Evolutionary conservation across 202 grass and related monocot genomes (phyloP).

Genomic region (Alloteropsis angusta): DNA sequence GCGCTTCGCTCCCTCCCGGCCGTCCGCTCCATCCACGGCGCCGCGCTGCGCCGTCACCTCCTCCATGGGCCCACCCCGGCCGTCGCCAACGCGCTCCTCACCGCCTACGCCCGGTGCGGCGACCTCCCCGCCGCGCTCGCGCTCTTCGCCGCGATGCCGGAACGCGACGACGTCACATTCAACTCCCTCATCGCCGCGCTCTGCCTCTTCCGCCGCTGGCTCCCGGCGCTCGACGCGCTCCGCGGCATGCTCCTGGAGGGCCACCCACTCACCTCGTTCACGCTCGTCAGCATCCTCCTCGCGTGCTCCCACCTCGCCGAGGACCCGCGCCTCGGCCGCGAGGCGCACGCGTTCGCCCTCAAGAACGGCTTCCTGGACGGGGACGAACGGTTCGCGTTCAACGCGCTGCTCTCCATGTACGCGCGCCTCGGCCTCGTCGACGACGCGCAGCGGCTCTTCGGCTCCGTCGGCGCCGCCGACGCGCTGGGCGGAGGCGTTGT

Average conservation of each 20-base stretch:
- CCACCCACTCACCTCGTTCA: constrained; percentile 57
- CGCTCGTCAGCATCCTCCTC: constrained; percentile 62
- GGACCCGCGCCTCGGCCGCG: constrained; percentile 44
- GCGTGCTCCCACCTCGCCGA: constrained; percentile 64
- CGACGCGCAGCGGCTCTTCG: constrained; percentile 45
- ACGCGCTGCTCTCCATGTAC: constrained; percentile 84
- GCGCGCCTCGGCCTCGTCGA: constrained; percentile 54
- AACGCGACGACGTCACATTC: constrained; percentile 54
- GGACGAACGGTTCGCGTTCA: constrained; percentile 51
- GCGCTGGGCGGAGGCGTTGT: constrained; percentile 27
- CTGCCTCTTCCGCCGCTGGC: constrained; percentile 59
- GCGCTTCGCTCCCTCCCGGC: constrained; percentile 29
- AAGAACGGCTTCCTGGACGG: constrained; percentile 34
- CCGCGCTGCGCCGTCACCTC: constrained; percentile 27
- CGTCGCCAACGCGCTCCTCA: constrained; percentile 56
- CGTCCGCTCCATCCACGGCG: constrained; percentile 45
- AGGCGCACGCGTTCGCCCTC: constrained; percentile 62
- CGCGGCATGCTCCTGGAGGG: constrained; percentile 42
- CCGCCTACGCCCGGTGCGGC: constrained; percentile 62
- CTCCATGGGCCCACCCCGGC: constrained; percentile 29
- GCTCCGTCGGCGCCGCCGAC: constrained; percentile 19
- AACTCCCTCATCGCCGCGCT: constrained; percentile 72
- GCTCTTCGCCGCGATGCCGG: constrained; percentile 43
- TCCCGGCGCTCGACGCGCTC: constrained; percentile 36
- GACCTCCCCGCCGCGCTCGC: constrained; percentile 37